phyloP scores from a whole-genome alignment of 2,329 filamentous ascomycete species.

The Epichloe scottii region DNA sequence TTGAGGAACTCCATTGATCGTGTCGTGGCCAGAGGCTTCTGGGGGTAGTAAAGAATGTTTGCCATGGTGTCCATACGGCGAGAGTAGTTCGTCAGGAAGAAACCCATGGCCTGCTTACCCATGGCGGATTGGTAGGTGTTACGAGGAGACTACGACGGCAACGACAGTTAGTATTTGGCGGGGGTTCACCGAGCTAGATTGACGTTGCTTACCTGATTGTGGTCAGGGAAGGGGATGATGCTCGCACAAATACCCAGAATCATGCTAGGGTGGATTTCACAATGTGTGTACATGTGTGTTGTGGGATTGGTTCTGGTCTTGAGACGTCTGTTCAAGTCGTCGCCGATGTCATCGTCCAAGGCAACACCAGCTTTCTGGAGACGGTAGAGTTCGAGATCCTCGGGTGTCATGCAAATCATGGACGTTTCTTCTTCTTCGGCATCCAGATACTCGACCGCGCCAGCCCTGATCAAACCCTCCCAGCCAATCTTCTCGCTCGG shows the following conservation, averaged over 20 bases:
- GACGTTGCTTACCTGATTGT: slow-evolving; percentile 60
- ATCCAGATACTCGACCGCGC: slow-evolving; percentile 90
- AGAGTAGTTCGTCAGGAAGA: slow-evolving; percentile 94
- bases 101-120: slow-evolving; percentile 99
- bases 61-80: slow-evolving; percentile 99
- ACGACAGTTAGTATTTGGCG: not conserved
- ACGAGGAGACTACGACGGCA: slow-evolving; percentile 65
- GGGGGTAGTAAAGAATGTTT: slow-evolving; percentile 96
- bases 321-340: slow-evolving; percentile 70
- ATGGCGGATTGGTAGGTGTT: slow-evolving; percentile 99
- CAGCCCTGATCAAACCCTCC: slow-evolving; percentile 71
- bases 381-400: slow-evolving; percentile 74
- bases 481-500: slow-evolving; percentile 63
- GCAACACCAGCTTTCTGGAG: slow-evolving; percentile 54
- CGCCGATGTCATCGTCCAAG: slow-evolving; percentile 46
- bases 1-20: slow-evolving; percentile 98
- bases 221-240: slow-evolving; percentile 98
- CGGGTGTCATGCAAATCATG: slow-evolving; percentile 98
- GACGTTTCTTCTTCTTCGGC: slow-evolving; percentile 97
- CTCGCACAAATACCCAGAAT: slow-evolving; percentile 96
- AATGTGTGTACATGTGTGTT: slow-evolving; percentile 91
- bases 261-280: slow-evolving; percentile 99
- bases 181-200: not conserved
- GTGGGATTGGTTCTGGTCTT: slow-evolving; percentile 79
- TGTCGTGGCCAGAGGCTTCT: slow-evolving; percentile 92